Base-by-base conservation (phyloP, 805 yeast species). In the Komagataella ulmi region DNA sequence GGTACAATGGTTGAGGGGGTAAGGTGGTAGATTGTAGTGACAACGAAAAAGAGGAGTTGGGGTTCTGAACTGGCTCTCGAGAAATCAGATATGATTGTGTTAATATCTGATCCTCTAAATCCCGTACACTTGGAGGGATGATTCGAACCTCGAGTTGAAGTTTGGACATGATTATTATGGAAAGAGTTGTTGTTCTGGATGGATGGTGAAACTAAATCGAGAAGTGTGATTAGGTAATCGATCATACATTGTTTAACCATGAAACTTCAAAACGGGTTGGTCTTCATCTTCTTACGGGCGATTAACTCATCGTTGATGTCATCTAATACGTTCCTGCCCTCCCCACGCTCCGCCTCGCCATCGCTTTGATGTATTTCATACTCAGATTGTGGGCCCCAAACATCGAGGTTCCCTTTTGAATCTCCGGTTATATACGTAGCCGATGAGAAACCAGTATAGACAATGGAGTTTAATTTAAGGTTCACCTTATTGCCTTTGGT, bases 391-490 rank as follows among this genome's bases (percentile, higher is more conserved):
- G 77, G 71, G 0, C 75, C 73, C 88, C 89, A 85, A 0, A 67
- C 65, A 0, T 76, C 59, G 1, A 85, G 79, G 24, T 76, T 76
- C 1, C 93, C 93, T 56, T 84, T 88, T 53, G 75, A 72, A 2
- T 84, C 76, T 1, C 89, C 90, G 24, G 84, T 73, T 55, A 61
- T 76, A 56, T 75, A 80, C 19, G 73, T 71, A 6, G 69, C 71
- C 18, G 70, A 59, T 50, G 69, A 71, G 2, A 71, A 65, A 0
- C 79, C 76, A 0, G 75, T 70, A 51, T 75, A 68, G 0, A 71
- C 76, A 36, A 85, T 66, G 17, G 84, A 73, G 2, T 81, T 75
- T 1, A 79, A 71, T 47, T 84, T 58, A 1, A 30, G 14, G 50
- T 71, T 62, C 54, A 70, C 69, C 48, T 71, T 58, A 3, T 75